Base-by-base conservation (phyloP, 2,329 filamentous ascomycete genomes). In the Drechslera avenae region DNA sequence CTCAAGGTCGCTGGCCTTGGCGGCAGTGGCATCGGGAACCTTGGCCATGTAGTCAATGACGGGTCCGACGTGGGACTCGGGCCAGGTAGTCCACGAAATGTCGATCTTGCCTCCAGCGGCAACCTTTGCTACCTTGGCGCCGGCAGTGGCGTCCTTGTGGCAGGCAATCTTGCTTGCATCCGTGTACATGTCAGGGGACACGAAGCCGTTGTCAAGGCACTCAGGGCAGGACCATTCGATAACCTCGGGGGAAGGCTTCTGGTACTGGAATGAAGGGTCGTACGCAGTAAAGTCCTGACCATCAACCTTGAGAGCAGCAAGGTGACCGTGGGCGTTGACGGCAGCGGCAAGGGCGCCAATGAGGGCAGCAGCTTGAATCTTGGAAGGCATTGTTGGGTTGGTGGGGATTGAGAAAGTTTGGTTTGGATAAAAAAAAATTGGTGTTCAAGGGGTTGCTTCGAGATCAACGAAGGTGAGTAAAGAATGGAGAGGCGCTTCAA, bases 11-110 rank as follows among this genome's bases (percentile, higher is more conserved):
- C 69, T 73, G 70, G 83, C 82, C 69, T 82, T 79, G 48, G 80
- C 82, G 0, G 69, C 68, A 31, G 79, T 75, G 69, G 82, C 86
- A 68, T 84, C 79, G 17, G 80, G 83, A 10, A 59, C 58, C 60
- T 78, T 78, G 47, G 86, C 86, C 13, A 87, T 74, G 75, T 87
- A 88, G 68, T 81, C 81, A 56, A 88, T 78, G 60, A 88, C 80
- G 7, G 85, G 85, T 2, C 84, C 84, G 57, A 85, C 78, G 75
- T 89, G 83, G 46, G 78, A 81, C 8, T 81, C 76, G n/a, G 86
- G 86, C 86, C 86, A 89, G 13, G 76, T 75, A 50, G 78, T 82
- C 86, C 86, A 89, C 62, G 83, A 78, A 40, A 89, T 72, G 51
- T 81, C 75, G 59, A 88, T 67, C 13, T 76, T 76, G 59, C 76